Evolutionary conservation across 2,329 filamentous ascomycete species (phyloP), one percentile per base, ranked within the genome.

Genomic region (Trichophyton mentagrophytes): DNA sequence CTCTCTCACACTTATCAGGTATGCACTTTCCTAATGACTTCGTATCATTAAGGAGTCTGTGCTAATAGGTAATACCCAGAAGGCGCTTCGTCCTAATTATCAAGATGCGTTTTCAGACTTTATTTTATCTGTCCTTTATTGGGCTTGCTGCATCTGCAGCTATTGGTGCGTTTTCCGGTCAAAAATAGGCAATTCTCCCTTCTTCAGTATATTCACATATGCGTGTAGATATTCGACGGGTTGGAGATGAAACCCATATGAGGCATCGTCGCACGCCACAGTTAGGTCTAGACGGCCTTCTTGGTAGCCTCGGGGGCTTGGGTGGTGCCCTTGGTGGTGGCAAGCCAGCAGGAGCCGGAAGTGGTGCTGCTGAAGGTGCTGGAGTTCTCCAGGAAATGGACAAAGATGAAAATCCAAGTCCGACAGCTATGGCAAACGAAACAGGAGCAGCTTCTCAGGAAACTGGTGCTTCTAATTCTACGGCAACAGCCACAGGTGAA

Each of bases 141-240:
- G 57, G 59, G 20, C 42, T 63, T 22, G 62, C 47, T 17, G 56
- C 62, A 3, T 61, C 62, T 3, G 60, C 30, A 6, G 60, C 62
- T 22, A 63, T 63, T 60, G 47, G 62, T 63, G 46, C 36, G 57
- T 47, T 47, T 27, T 30, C 27, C 9, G 4, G 27, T 53, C 9
- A 47, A 11, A 7, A 53, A 4, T 25, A 30, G 25, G 9, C 9
- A 3, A 38, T 38, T 38, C 22, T 6, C 15, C 22, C 4, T 8
- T 53, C 1, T 53, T 53, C 27, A 30, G 27, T 51, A 53, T n/a
- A 22, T 25, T 53, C 22, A 53, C 22, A 30, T n/a, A 22, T 53
- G 2, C 15, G 9, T 53, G n/a, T n/a, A 53, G 49, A 53, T 30
- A 22, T 20, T 53, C 49, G 49, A 53, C n/a, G 15, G 22, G 13